Percentiles rank a stretch among this genome's conserved stretches.
Conservation (phyloP, 2,329 filamentous ascomycete species). For the Aspergillus ruber region DNA sequence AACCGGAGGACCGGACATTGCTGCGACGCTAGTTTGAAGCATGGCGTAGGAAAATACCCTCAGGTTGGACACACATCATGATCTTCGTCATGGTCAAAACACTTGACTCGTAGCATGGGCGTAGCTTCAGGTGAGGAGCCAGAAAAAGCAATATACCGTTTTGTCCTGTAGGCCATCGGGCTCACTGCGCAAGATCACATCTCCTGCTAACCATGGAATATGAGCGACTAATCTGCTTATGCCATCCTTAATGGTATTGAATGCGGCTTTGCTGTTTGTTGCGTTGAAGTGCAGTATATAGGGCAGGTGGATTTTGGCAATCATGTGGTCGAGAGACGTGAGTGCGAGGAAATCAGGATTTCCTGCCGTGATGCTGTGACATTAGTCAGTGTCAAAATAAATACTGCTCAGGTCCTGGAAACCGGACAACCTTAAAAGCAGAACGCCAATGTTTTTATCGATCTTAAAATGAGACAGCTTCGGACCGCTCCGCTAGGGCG, state of each 20-base stretch:
- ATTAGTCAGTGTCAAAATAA: too few species aligned
- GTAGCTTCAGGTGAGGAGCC: background rate
- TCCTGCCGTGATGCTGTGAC: background rate
- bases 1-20: constrained; percentile 7
- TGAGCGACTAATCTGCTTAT: constrained; percentile 1
- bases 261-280: background rate
- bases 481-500: too few species aligned
- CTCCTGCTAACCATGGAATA: constrained; percentile 4
- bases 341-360: constrained; percentile 1
- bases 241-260: constrained; percentile 3
- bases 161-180: background rate
- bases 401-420: background rate
- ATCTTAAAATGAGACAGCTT: too few species aligned
- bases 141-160: background rate
- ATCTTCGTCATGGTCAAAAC: background rate
- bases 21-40: constrained; percentile 5
- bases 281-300: constrained; percentile 3
- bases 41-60: background rate
- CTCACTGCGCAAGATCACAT: background rate
- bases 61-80: background rate
- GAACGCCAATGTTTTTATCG: too few species aligned
- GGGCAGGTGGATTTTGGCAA: constrained; percentile 2
- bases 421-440: background rate
- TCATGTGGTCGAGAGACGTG: constrained; percentile 5
- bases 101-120: constrained; percentile 4